Evolutionary conservation across 83 land plant genomes (phyloP).

Genomic region (Picea abies): DNA sequence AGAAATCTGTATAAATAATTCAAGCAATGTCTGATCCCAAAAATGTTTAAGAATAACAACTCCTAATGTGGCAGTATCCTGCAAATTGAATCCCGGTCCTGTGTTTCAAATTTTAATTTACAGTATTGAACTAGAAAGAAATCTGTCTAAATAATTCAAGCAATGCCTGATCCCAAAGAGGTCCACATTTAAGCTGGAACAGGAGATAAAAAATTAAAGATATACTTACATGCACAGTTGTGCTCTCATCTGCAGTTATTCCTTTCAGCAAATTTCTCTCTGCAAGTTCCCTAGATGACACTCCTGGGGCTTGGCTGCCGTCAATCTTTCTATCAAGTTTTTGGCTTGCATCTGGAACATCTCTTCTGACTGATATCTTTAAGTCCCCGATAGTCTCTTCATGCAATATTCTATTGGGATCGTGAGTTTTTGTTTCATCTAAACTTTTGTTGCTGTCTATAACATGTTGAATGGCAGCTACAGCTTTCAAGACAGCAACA

Average conservation of each 20-base stretch:
- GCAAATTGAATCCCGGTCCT: constrained; percentile 9
- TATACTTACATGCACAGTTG: constrained; percentile 77
- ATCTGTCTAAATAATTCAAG: not conserved
- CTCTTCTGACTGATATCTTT: constrained; percentile 51
- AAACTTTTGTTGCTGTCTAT: constrained; percentile 17
- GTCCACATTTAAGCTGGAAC: not conserved
- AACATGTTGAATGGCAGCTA: constrained; percentile 37
- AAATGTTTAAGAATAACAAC: constrained; percentile 72
- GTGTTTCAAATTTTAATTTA: not conserved
- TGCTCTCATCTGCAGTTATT: constrained; percentile 96
- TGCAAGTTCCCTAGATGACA: constrained; percentile 55
- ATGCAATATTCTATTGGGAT: constrained; percentile 17
- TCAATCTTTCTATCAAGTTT: constrained; percentile 79
- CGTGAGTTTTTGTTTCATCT: not conserved
- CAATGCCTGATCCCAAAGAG: not conserved
- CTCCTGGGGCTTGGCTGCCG: constrained; percentile 41
- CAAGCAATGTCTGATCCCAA: not conserved
- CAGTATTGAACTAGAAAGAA: not conserved
- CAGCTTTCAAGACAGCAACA: constrained; percentile 71
- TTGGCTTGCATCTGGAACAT: constrained; percentile 64
- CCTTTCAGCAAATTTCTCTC: constrained; percentile 89
- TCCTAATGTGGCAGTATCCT: constrained; percentile 86
- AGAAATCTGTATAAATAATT: not conserved
- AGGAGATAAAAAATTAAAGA: not conserved
- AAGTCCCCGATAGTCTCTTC: constrained; percentile 74